Evolutionary conservation across 441 rosid species (phyloP).

Genomic region (Theobroma grandiflorum): DNA sequence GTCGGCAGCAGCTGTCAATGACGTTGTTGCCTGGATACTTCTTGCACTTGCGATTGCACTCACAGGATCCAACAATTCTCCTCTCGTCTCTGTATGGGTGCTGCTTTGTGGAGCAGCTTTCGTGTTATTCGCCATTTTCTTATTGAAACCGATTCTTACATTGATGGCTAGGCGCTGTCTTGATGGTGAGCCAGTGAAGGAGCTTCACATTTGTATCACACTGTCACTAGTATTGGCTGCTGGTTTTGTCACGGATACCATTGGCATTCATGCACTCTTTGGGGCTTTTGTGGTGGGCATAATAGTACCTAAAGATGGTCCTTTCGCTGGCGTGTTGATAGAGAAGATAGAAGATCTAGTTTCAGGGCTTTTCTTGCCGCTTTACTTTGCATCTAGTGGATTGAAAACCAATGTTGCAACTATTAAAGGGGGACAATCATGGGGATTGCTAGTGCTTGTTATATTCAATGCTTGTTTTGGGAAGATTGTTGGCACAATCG

Average conservation of each 20-base stretch:
- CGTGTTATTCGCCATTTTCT: slow-evolving; percentile 47
- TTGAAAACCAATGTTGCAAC: slow-evolving; percentile 69
- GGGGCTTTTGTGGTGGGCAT: slow-evolving; percentile 69
- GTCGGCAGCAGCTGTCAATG: slow-evolving; percentile 75
- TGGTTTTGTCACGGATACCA: slow-evolving; percentile 62
- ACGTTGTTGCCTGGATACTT: slow-evolving; percentile 71
- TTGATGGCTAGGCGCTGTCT: slow-evolving; percentile 61
- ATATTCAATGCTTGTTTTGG: slow-evolving; percentile 64
- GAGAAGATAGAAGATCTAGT: slow-evolving; percentile 76
- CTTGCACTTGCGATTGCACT: slow-evolving; percentile 74
- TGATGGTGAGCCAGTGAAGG: slow-evolving; percentile 73
- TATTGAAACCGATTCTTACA: slow-evolving; percentile 48
- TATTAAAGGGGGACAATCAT: slow-evolving; percentile 55
- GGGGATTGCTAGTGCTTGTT: slow-evolving; percentile 64
- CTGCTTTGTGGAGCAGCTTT: slow-evolving; percentile 57
- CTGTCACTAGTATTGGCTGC: slow-evolving; percentile 58
- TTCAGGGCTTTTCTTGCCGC: slow-evolving; percentile 62
- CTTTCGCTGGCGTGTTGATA: slow-evolving; percentile 53
- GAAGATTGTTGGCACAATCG: slow-evolving; percentile 61
- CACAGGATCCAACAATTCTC: slow-evolving; percentile 48
- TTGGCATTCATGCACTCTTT: slow-evolving; percentile 72
- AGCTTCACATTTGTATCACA: slow-evolving; percentile 64
- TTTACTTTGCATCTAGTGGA: slow-evolving; percentile 71
- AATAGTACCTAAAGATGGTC: slow-evolving; percentile 66
- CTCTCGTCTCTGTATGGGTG: slow-evolving; percentile 66